These are phyloP conservation scores for Xylaria bambusicola DNA, from an alignment of 495 filamentous ascomycete species.

Conservation along the genomic window DNA sequence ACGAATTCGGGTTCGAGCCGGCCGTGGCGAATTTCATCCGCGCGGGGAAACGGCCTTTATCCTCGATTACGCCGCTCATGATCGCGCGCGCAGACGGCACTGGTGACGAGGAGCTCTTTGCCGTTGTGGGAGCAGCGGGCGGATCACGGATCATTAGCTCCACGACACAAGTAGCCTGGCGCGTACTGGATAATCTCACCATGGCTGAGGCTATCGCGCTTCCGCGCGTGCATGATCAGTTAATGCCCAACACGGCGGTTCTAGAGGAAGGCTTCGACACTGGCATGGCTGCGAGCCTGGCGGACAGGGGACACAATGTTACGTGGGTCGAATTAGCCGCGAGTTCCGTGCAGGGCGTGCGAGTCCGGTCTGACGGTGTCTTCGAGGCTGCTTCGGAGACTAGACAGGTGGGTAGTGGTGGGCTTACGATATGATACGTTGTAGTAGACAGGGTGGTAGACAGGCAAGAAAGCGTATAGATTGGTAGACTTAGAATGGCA, in stretches of 20 bases:
- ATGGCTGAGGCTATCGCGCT: constrained; percentile 57
- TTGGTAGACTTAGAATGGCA: neutral
- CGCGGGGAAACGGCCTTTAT: constrained; percentile 73
- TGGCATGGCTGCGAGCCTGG: constrained; percentile 64
- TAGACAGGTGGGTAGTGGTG: constrained; percentile 66
- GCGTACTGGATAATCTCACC: constrained; percentile 63
- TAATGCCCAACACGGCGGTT: constrained; percentile 62
- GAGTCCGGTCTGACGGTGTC: constrained; percentile 51
- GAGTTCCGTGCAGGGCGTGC: constrained; percentile 69
- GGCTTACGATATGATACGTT: constrained; percentile 44
- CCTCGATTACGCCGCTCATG: constrained; percentile 71
- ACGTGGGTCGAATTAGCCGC: constrained; percentile 62
- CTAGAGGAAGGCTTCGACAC: constrained; percentile 75
- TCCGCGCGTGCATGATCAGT: constrained; percentile 78
- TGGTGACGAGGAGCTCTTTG: constrained; percentile 26
- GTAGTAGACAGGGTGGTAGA: no score
- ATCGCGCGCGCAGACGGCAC: constrained; percentile 52
- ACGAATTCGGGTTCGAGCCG: constrained; percentile 76
- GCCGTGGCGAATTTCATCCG: constrained; percentile 72
- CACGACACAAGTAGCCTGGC: constrained; percentile 70
- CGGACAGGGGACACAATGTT: constrained; percentile 65
- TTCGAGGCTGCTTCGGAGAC: constrained; percentile 57
- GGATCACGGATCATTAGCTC: constrained; percentile 79
- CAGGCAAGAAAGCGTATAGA: constrained; percentile 17
- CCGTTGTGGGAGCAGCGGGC: constrained; percentile 70